Evolutionary conservation across 148 eudicot species (phyloP), one percentile per base, ranked within the genome.

Genomic region (Gaultheria prostrata): DNA sequence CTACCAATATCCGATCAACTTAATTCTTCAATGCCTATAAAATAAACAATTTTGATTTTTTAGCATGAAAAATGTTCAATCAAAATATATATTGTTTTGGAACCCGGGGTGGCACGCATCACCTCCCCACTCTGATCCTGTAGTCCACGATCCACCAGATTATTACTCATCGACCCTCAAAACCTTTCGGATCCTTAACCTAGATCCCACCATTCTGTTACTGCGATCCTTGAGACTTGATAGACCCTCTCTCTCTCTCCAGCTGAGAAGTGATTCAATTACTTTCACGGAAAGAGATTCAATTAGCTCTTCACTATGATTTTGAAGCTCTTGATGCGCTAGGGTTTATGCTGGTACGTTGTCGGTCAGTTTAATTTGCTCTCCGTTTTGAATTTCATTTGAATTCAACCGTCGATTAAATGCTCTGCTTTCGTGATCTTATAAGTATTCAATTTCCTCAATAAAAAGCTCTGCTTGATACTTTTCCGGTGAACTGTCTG

Each of bases 211-310:
- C 85, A 77, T 33, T 77, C 76, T 83, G 85, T 30, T 59, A 18
- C 49, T 77, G 85, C 85, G 85, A 65, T 48, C 39, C 81, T 83
- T 83, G 85, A 83, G 49, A 77, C 73, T 63, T 65, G 28, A 83
- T 83, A 83, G 85, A 84, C 85, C 15, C 56, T 39, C 69, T 24
- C 28, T n/a, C 67, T n/a, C 67, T 8, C 67, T n/a, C 67, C n/a
- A 26, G 0, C 80, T 18, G 13, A 33, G 49, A 35, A 35, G 6
- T 6, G 35, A 28, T 78, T 54, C 67, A n/a, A 53, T 56, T 45
- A 9, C 32, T 14, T 2, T 0, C n/a, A 3, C 18, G n/a, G 18
- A 2, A 39, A 46, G 72, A 57, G 32, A 12, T 10, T 50, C 82
- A 11, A 26, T 24, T 26, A 14, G 7, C 39, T 13, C 13, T 80